Evolutionary conservation across 1,284 basidiomycete species (phyloP), one percentile per base, ranked within the genome.

Genomic region (Cystobasidium sp.): DNA sequence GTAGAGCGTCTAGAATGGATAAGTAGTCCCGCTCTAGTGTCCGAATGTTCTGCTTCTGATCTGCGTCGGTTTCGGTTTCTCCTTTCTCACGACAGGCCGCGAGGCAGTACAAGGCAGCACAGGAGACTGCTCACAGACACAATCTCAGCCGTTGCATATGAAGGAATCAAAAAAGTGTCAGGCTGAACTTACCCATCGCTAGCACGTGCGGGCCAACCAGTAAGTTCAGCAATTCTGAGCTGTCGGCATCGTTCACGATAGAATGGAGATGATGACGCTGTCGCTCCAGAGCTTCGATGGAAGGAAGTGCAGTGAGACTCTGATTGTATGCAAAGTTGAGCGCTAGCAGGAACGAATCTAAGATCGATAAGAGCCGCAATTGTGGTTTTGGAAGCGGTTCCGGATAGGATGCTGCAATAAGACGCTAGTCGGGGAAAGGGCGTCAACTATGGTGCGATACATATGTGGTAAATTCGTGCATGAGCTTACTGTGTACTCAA

Each of bases 321-420:
- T 58, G 52, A 44, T 73, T 73, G 46, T 73, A 73, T 47, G 62
- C 41, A 22, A 73, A 73, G 53, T 73, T 73, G 20, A 73, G 52
- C 8, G 41, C 22, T 12, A 65, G 70, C 1, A 73, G 70, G 37
- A 56, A 73, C 3, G 70, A 52, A 20, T 73, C 63, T 9, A 73
- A 52, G 8, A 58, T 49, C 7, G 70, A 47, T 8, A 73, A 61
- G 3, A 73, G 39, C 20, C 63, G 31, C 7, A 53, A 16, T 31
- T 73, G 70, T 7, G 49, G 37, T 6, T 31, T 61, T 7, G 69
- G 69, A 7, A 71, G 31, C 12, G 46, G 64, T 43, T 66, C 64
- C 18, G 51, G 39, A n/a, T 37, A n/a, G 1, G 47, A 51, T 6
- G 51, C 51, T 20, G 64, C 64, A 7, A 53, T 44, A 44, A 64